Evolutionary conservation across 164 flowering plant genomes (phyloP).

Genomic region (Magnolia kwangsiensis): DNA sequence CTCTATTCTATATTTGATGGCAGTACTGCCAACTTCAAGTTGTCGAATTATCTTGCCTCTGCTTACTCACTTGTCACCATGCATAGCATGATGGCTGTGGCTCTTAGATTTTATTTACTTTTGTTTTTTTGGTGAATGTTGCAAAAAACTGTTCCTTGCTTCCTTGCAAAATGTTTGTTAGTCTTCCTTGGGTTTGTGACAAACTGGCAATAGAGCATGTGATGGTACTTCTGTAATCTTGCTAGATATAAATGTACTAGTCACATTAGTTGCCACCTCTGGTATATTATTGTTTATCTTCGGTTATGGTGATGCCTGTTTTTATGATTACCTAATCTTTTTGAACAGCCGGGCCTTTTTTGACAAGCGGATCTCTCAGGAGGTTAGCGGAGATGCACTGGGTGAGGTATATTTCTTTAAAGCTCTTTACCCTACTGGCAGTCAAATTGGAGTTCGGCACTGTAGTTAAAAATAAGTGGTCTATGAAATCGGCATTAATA

Average conservation of each 20-base stretch:
- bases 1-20: no score
- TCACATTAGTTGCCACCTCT: not conserved
- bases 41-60: no score
- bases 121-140: no score
- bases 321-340: not conserved
- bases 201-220: not conserved
- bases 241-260: not conserved
- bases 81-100: no score
- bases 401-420: conserved; percentile 30
- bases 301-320: no score
- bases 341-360: conserved; percentile 31
- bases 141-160: not conserved
- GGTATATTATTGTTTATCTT: not conserved
- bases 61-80: no score
- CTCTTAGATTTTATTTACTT: no score
- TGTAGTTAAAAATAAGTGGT: not conserved
- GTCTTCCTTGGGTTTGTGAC: not conserved
- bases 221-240: no score
- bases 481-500: not conserved
- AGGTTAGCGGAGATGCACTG: conserved; percentile 40
- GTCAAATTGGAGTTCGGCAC: no score
- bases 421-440: not conserved
- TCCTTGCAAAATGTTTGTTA: not conserved
- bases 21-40: no score
- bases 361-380: conserved; percentile 49